phyloP scores from a whole-genome alignment of 768 basidiomycete genomes.

The Leccinum boreale region DNA sequence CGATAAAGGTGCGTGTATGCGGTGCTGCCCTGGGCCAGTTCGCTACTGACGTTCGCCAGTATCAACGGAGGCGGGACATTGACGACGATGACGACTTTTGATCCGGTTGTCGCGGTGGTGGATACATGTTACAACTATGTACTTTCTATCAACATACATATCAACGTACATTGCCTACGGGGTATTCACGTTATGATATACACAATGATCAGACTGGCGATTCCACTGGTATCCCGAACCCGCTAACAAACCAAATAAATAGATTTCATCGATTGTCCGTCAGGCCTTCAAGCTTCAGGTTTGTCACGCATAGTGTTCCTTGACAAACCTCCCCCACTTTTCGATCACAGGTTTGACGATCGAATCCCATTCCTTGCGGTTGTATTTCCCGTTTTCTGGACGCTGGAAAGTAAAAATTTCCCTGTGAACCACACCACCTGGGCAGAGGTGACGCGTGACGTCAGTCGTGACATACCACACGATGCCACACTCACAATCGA shows the following conservation, averaged over 20 bases:
- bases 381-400: slow-evolving; percentile 47
- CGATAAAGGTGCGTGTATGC: slow-evolving; percentile 47
- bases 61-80: slow-evolving; percentile 61
- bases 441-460: not conserved
- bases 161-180: not conserved
- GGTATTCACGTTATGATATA: not conserved
- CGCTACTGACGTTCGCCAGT: slow-evolving; percentile 34
- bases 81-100: slow-evolving; percentile 65
- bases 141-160: not conserved
- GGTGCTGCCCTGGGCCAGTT: not conserved
- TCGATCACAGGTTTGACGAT: slow-evolving; percentile 75
- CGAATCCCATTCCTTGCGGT: slow-evolving; percentile 69
- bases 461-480: slow-evolving; percentile 3
- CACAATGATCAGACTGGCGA: not conserved
- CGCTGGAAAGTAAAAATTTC: slow-evolving; percentile 78
- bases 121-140: not conserved
- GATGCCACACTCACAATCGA: slow-evolving; percentile 41
- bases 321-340: slow-evolving; percentile 71
- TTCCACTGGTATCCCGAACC: not conserved
- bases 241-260: not conserved
- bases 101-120: not conserved
- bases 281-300: not conserved
- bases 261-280: not conserved
- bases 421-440: slow-evolving; percentile 60
- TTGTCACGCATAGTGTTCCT: slow-evolving; percentile 29